Conservation (phyloP, 2,329 filamentous ascomycete genomes). For the Thelonectria rubi region DNA sequence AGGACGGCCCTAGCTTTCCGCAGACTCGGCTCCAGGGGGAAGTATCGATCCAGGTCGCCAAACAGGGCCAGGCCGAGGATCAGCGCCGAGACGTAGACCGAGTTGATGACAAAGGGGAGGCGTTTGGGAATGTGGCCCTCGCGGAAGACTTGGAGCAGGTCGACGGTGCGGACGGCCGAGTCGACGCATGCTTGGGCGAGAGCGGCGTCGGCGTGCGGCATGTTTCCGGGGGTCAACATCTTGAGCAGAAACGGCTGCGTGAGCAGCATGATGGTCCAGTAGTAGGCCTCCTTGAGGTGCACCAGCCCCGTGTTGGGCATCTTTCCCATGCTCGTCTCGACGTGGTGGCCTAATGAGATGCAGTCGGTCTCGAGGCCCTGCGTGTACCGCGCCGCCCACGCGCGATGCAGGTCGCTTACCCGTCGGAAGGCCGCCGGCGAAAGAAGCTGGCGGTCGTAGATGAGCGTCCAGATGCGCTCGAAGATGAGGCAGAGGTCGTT, state of each 20-base stretch:
- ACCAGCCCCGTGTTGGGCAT: constrained; percentile 36
- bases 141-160: constrained; percentile 49
- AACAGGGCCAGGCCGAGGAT: constrained; percentile 56
- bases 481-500: constrained; percentile 49
- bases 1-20: constrained; percentile 36
- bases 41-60: constrained; percentile 51
- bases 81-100: constrained; percentile 54
- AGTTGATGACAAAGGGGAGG: constrained; percentile 57
- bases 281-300: constrained; percentile 49
- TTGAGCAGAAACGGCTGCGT: constrained; percentile 49
- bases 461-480: constrained; percentile 46
- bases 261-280: constrained; percentile 50
- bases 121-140: constrained; percentile 49
- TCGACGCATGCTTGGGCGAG: constrained; percentile 46
- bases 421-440: constrained; percentile 35
- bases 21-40: constrained; percentile 42
- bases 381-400: constrained; percentile 30
- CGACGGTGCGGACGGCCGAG: constrained; percentile 48
- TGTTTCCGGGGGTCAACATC: too few relatives aligned
- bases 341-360: constrained; percentile 28
- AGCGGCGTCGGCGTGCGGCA: constrained; percentile 23
- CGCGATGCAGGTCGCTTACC: constrained; percentile 31
- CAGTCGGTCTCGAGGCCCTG: constrained; percentile 27
- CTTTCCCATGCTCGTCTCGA: constrained; percentile 28
- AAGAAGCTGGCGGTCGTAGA: constrained; percentile 45